Percentiles rank a stretch among this genome's conserved stretches.
Evolutionary conservation across 495 filamentous ascomycete species (phyloP).

Genomic region (Tricharina praecox): DNA sequence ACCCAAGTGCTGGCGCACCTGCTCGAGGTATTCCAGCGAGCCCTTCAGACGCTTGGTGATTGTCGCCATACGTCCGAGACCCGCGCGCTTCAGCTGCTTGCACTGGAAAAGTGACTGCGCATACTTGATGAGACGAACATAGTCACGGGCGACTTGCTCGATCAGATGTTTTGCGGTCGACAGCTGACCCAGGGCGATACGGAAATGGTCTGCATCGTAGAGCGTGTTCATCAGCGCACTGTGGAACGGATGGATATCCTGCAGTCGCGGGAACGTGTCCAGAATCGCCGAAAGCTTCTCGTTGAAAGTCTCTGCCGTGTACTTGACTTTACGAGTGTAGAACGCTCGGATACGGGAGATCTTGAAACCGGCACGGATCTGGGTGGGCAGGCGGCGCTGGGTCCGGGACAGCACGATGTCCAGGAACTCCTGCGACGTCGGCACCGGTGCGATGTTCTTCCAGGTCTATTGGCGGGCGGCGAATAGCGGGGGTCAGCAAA

Average conservation of each 20-base stretch:
- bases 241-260: conserved; percentile 95
- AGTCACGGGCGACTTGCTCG: conserved; percentile 86
- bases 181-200: conserved; percentile 87
- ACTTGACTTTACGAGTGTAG: conserved; percentile 97
- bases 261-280: conserved; percentile 80
- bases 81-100: conserved; percentile 82
- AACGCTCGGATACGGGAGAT: conserved; percentile 91
- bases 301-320: conserved; percentile 89
- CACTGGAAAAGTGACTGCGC: conserved; percentile 90
- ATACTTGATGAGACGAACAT: conserved; percentile 86
- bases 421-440: conserved; percentile 84
- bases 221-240: conserved; percentile 70
- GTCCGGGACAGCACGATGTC: conserved; percentile 92
- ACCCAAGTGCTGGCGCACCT: conserved; percentile 92
- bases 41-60: conserved; percentile 87
- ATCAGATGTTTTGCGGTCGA: conserved; percentile 92
- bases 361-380: conserved; percentile 91
- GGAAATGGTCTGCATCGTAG: conserved; percentile 96
- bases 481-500: neutral
- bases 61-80: conserved; percentile 87
- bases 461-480: conserved; percentile 28
- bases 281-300: conserved; percentile 83
- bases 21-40: conserved; percentile 85
- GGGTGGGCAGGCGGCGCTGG: conserved; percentile 83
- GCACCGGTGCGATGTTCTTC: conserved; percentile 70